These are phyloP conservation scores for Polytrichum commune DNA, from an alignment of 225 moss, liverwort and hornwort genomes.

Conservation along the genomic window DNA sequence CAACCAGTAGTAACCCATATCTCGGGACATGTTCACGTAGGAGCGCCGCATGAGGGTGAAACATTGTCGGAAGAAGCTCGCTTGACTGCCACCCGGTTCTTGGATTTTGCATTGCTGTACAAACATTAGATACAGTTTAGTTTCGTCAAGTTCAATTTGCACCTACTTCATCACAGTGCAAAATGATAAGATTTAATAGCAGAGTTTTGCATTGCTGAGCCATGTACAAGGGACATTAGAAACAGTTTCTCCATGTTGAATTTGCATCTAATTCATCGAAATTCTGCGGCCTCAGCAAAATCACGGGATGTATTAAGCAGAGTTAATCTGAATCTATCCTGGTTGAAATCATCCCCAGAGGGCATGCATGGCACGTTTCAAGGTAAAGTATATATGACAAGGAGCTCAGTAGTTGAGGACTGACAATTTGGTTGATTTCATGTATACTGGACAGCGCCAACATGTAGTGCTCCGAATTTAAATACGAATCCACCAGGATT, in stretches of 20 bases:
- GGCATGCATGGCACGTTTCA: no score
- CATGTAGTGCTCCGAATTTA: conserved; percentile 62
- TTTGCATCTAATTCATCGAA: no score
- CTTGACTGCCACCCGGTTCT: conserved; percentile 77
- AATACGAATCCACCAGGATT: conserved; percentile 65
- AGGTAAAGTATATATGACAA: no score
- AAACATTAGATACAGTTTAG: background rate
- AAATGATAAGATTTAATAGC: no score
- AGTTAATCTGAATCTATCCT: no score
- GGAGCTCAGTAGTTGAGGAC: background rate
- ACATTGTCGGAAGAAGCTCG: conserved; percentile 70
- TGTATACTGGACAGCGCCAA: conserved; percentile 66
- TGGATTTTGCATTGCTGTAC: conserved; percentile 71
- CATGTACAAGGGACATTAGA: conserved; percentile 18
- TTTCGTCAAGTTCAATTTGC: no score
- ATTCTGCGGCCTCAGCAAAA: no score
- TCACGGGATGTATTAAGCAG: no score
- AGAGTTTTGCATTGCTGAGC: no score
- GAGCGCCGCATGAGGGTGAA: conserved; percentile 69
- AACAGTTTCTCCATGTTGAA: background rate
- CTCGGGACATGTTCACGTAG: conserved; percentile 88
- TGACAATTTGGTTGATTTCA: conserved; percentile 74
- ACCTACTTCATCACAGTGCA: no score
- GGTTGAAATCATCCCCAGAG: no score
- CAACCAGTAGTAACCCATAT: conserved; percentile 97